Conservation (phyloP, 129 eudicot genomes). For the Tanacetum coccineum region DNA sequence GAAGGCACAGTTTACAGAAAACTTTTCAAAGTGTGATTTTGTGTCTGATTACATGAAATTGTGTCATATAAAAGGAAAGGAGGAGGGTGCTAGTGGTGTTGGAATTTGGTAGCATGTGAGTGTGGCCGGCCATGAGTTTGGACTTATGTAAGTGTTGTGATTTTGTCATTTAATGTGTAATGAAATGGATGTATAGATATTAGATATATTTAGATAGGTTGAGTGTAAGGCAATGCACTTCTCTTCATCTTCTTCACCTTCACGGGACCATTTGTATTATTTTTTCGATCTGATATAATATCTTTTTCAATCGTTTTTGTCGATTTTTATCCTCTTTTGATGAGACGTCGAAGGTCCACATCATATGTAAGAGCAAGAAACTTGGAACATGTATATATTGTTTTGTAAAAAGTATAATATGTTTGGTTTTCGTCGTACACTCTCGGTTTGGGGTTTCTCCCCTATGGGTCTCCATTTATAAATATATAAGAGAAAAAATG, state of each 20-base stretch:
- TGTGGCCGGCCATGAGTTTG: conserved; percentile 65
- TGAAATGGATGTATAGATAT: conserved; percentile 13
- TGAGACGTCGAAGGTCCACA: no score
- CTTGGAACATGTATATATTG: not conserved
- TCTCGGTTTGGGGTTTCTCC: not conserved
- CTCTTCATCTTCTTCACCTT: conserved; percentile 27
- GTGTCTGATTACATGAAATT: conserved; percentile 19
- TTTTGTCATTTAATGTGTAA: conserved; percentile 47
- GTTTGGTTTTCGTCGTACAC: not conserved
- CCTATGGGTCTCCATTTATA: not conserved
- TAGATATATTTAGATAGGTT: not conserved
- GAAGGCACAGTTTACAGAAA: conserved; percentile 35
- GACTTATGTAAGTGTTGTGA: conserved; percentile 45
- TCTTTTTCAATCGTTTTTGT: not conserved
- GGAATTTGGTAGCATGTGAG: conserved; percentile 75
- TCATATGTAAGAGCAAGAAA: not conserved
- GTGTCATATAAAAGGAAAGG: conserved; percentile 34
- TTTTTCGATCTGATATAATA: not conserved
- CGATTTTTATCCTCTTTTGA: not conserved
- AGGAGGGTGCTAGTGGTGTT: conserved; percentile 22
- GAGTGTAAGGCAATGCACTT: conserved; percentile 25
- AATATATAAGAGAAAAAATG: not conserved
- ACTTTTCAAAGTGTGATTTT: conserved; percentile 22
- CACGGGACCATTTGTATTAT: conserved; percentile 26
- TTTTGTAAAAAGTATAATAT: not conserved